phyloP scores from a whole-genome alignment of 2,329 filamentous ascomycete genomes.

The Leptoxyphium fumago region DNA sequence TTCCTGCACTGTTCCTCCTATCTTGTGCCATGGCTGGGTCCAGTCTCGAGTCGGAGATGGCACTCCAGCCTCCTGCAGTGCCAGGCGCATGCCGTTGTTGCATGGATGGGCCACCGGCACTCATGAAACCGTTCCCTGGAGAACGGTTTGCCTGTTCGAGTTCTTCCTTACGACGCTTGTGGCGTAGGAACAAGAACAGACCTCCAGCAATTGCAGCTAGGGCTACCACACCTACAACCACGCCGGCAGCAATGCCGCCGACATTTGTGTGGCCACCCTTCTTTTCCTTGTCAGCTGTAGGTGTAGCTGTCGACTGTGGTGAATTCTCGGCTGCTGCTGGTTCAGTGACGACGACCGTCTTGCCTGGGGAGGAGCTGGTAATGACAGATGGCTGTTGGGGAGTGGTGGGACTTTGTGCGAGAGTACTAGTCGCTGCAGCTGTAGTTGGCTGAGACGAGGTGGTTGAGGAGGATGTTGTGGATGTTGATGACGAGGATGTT shows the following conservation, averaged over 20 bases:
- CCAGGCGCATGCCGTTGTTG: conserved; percentile 40
- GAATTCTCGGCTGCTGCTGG: conserved; percentile 19
- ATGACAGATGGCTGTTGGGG: conserved; percentile 14
- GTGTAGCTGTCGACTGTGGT: conserved; percentile 40
- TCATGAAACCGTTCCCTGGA: conserved; percentile 57
- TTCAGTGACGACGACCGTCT: conserved; percentile 21
- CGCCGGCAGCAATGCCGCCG: conserved; percentile 75
- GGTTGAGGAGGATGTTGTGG: conserved; percentile 5
- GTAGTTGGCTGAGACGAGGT: conserved; percentile 7
- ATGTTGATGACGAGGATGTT: conserved; percentile 4
- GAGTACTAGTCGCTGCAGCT: background rate
- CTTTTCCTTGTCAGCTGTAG: conserved; percentile 6
- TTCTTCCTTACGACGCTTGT: conserved; percentile 59
- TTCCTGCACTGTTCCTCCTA: conserved; percentile 55
- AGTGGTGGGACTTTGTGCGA: conserved; percentile 1
- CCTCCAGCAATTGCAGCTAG: conserved; percentile 52
- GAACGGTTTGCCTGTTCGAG: conserved; percentile 73
- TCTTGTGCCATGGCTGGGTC: conserved; percentile 50
- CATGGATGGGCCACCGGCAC: conserved; percentile 31
- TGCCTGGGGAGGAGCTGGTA: conserved; percentile 17
- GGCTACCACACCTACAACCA: conserved; percentile 68
- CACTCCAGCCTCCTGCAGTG: conserved; percentile 42
- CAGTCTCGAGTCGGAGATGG: conserved; percentile 68
- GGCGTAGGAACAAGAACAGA: conserved; percentile 58
- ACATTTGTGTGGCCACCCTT: conserved; percentile 36